These are phyloP conservation scores for Russula abietina DNA, from an alignment of 768 basidiomycete genomes.

Conservation along the genomic window DNA sequence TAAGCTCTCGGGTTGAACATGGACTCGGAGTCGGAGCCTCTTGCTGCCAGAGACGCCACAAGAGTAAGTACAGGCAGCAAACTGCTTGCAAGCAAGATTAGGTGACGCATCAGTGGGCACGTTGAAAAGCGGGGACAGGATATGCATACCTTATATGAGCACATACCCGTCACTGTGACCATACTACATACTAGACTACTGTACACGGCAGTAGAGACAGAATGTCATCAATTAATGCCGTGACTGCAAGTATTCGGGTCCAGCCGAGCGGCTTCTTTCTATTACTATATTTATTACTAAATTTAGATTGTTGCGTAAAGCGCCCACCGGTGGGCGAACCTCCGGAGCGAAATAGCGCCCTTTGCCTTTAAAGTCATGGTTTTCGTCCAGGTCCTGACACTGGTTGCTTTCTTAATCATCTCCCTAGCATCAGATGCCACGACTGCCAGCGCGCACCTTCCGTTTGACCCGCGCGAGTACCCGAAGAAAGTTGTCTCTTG, in stretches of 20 bases:
- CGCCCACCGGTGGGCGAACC: not conserved
- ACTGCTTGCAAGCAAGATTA: not conserved
- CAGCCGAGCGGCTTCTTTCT: too few species aligned
- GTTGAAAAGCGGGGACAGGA: not conserved
- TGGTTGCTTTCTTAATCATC: not conserved
- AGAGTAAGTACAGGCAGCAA: not conserved
- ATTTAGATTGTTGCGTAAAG: too few species aligned
- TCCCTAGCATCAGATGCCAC: not conserved
- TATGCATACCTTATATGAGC: not conserved
- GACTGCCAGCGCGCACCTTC: not conserved
- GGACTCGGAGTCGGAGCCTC: not conserved
- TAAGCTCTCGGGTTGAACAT: conserved; percentile 4
- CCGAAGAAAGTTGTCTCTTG: conserved; percentile 20
- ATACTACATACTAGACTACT: too few species aligned
- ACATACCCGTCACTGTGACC: too few species aligned
- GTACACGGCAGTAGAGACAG: too few species aligned
- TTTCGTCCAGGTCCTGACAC: not conserved
- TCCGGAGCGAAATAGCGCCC: not conserved
- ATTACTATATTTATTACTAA: too few species aligned
- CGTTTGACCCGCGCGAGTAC: conserved; percentile 19
- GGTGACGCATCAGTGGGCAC: not conserved
- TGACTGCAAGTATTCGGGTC: too few species aligned
- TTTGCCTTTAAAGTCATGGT: not conserved
- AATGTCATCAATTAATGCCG: too few species aligned
- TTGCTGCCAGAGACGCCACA: not conserved